These are phyloP conservation scores for Sugiyamaella boreocaroliniensis DNA, from an alignment of 805 yeast genomes.

Conservation along the genomic window DNA sequence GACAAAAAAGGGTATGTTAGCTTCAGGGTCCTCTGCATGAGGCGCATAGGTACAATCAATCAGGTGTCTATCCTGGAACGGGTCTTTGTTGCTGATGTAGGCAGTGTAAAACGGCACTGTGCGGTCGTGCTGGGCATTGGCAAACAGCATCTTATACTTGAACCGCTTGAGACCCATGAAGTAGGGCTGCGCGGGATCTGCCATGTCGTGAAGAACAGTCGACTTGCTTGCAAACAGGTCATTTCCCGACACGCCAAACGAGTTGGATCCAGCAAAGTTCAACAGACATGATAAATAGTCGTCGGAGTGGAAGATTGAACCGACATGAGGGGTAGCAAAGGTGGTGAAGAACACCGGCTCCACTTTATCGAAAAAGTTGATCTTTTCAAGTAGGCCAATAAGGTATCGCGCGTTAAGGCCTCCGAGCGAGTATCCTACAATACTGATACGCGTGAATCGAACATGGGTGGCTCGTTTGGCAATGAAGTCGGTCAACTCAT, in stretches of 20 bases:
- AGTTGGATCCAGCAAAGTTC: conserved; percentile 39
- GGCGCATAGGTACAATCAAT: conserved; percentile 34
- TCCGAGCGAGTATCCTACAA: conserved; percentile 87
- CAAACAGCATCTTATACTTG: conserved; percentile 51
- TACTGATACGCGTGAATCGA: conserved; percentile 54
- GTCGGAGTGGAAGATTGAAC: conserved; percentile 45
- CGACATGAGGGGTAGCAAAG: conserved; percentile 75
- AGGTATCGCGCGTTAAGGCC: conserved; percentile 76
- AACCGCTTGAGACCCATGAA: conserved; percentile 52
- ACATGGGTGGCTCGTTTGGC: conserved; percentile 26
- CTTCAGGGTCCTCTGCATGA: conserved; percentile 30
- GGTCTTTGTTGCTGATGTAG: conserved; percentile 64
- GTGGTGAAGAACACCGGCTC: conserved; percentile 60
- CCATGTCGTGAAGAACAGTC: conserved; percentile 44
- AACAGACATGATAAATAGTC: conserved; percentile 11
- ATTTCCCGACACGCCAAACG: conserved; percentile 62
- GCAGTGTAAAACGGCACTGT: conserved; percentile 85
- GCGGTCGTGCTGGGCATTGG: conserved; percentile 76
- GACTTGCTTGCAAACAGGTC: conserved; percentile 59
- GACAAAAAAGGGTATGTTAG: conserved; percentile 14
- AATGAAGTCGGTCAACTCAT: conserved; percentile 46
- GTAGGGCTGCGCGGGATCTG: conserved; percentile 44
- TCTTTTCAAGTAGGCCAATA: conserved; percentile 54
- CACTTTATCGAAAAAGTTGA: conserved; percentile 47
- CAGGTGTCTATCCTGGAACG: conserved; percentile 55